These are phyloP conservation scores for Beauveria asiatica DNA, from an alignment of 2,329 filamentous ascomycete genomes.

Conservation along the genomic window DNA sequence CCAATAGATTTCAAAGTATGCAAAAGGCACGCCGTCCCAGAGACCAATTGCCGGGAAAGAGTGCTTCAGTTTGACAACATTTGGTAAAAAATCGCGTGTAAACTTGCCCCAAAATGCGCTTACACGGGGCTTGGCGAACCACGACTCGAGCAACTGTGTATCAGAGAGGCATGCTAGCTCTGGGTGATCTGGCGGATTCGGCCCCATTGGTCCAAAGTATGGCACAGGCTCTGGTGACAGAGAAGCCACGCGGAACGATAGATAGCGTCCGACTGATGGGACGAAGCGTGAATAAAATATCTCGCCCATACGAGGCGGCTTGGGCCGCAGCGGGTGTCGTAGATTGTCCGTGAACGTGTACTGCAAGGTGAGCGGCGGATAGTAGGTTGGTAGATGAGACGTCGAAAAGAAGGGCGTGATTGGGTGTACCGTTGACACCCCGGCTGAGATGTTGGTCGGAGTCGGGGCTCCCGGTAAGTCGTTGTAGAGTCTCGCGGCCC, in stretches of 20 bases:
- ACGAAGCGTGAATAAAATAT: conserved; percentile 85
- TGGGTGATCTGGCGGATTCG: conserved; percentile 29
- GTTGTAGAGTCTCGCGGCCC: conserved; percentile 16
- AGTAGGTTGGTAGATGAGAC: conserved; percentile 85
- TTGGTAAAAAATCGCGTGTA: conserved; percentile 56
- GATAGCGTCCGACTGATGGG: conserved; percentile 70
- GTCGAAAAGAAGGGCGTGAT: conserved; percentile 69
- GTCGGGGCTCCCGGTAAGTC: conserved; percentile 33
- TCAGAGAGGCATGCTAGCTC: conserved; percentile 42
- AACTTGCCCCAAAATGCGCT: conserved; percentile 74
- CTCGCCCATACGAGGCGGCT: conserved; percentile 83
- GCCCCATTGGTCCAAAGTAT: conserved; percentile 51
- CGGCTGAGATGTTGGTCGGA: conserved; percentile 24
- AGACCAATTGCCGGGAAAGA: conserved; percentile 86
- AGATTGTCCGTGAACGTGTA: conserved; percentile 71
- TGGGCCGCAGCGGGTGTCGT: conserved; percentile 78
- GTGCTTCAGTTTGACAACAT: conserved; percentile 57
- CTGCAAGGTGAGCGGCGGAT: conserved; percentile 72
- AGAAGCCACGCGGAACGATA: conserved; percentile 81
- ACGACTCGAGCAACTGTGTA: conserved; percentile 60
- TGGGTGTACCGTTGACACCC: conserved; percentile 26
- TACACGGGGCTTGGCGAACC: conserved; percentile 84
- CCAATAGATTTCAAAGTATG: conserved; percentile 98
- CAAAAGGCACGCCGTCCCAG: conserved; percentile 93
- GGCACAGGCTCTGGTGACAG: conserved; percentile 54